Conservation (phyloP, 2,329 filamentous ascomycete genomes). For the Setomelanomma holmii region DNA sequence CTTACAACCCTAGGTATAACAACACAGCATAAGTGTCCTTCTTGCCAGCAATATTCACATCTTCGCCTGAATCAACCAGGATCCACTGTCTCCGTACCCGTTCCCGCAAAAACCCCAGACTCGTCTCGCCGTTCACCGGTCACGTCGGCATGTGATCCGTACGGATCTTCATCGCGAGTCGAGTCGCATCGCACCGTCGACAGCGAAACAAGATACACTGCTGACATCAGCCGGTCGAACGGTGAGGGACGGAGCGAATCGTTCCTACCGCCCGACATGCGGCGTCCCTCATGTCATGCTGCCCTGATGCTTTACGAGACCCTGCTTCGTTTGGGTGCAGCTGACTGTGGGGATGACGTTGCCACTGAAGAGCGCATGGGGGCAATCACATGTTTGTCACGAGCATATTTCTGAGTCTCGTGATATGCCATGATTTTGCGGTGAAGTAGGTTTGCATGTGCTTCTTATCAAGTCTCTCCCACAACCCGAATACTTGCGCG, state of each 20-base stretch:
- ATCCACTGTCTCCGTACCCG: slow-evolving; percentile 4
- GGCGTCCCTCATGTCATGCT: background rate
- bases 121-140: slow-evolving; percentile 2
- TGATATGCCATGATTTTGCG: no score
- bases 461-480: no score
- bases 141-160: background rate
- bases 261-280: background rate
- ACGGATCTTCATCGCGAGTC: background rate
- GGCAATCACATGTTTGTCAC: no score
- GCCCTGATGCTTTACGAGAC: background rate
- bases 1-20: background rate
- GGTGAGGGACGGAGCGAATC: slow-evolving; percentile 13
- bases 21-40: background rate
- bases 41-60: background rate
- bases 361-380: no score
- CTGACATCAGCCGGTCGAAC: slow-evolving; percentile 20
- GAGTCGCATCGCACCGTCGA: no score
- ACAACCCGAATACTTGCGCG: no score
- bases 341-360: no score
- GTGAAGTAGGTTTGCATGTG: no score
- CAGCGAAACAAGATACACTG: slow-evolving; percentile 6
- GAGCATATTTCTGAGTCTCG: no score
- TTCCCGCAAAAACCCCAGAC: slow-evolving; percentile 7
- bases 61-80: background rate
- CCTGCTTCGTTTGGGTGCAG: no score